Base-by-base conservation (phyloP, 139 green algal genomes). In the Micractinium conductrix region DNA sequence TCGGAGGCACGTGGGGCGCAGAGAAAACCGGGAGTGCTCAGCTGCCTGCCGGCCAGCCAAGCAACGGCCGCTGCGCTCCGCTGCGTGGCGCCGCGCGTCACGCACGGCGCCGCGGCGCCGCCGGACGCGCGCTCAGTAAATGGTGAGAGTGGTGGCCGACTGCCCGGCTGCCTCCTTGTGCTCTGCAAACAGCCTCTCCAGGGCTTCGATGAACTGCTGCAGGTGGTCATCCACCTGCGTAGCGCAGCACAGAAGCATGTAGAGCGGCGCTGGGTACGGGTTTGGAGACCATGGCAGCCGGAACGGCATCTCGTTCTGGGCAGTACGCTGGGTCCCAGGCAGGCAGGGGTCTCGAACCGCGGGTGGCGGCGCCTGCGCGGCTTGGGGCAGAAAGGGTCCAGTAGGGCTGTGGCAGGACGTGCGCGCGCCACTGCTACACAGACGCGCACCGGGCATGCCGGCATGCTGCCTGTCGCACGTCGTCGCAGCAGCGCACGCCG, bases 81-180 rank as follows among this genome's bases (percentile, higher is more conserved):
- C n/a, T n/a, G n/a, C n/a, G n/a, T n/a, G n/a, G n/a, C n/a, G n/a
- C n/a, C n/a, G n/a, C n/a, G n/a, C n/a, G n/a, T n/a, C n/a, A n/a
- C n/a, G n/a, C n/a, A n/a, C n/a, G 53, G 53, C 2, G 7, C 48
- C 48, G 12, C 48, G 53, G 53, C 19, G 53, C 53, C 19, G 53
- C 19, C 26, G 53, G 26, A 16, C 26, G 53, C 26, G 53, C 19
- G 38, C 28, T 80, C 53, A 85, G 40, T 73, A 74, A 2, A 85
- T 60, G 16, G 70, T 78, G 28, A 85, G 80, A 37, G 16, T 53
- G 10, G 42, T 40, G 28, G 35, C 22, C 19, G 30, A 30, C 53
- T 85, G 70, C 16, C 69, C 69, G 37, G 70, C 69, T 17, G 69
- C 70, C 53, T 72, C 60, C 40, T 62, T 79, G 53, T 85, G 69